Evolutionary conservation across 805 yeast genomes (phyloP), one percentile per base, ranked within the genome.

Genomic region (Tetrapisispora nanseiensis): DNA sequence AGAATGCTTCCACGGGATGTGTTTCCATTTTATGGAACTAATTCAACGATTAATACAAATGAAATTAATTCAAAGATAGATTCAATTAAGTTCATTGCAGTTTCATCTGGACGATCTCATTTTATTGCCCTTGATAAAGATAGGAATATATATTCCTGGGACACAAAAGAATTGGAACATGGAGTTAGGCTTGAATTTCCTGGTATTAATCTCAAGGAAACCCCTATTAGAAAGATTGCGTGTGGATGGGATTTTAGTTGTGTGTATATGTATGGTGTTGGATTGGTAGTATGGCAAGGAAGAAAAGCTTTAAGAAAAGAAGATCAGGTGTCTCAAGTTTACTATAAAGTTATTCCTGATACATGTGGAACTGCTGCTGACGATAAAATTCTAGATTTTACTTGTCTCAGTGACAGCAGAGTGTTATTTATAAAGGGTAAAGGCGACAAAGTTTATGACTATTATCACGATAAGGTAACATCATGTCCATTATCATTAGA

Each of bases 241-340:
- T 80, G 85, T 15, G 92, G 90, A 0, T 82, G 90, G 90, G 70
- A 73, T 44, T 57, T 71, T 13, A 72, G 75, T 40, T 74, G 75
- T 33, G 74, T 75, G 18, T 65, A 69, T 37, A 59, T 78, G 2
- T 63, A 63, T 16, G 61, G 62, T 6, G 62, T 70, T 37, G 86
- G 89, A 0, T 56, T 83, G 21, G 68, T 79, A 0, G 67, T 74
- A 15, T 81, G 89, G 89, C 67, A 64, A 33, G 41, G 52, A 49
- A 57, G 72, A 34, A 51, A 51, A 3, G 49, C 62, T 2, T 27
- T 67, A 7, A 45, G 41, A 18, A 52, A 61, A 37, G 62, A 59
- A 22, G 57, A 62, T 11, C 36, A 42, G 8, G 45, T 55, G 4
- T 66, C 68, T 0, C 46, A 58, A 15, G 79, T 76, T 0, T 51